Evolutionary conservation across 306 rosid genomes (phyloP), one percentile per base, ranked within the genome.

Genomic region (Adenanthera pavonina): DNA sequence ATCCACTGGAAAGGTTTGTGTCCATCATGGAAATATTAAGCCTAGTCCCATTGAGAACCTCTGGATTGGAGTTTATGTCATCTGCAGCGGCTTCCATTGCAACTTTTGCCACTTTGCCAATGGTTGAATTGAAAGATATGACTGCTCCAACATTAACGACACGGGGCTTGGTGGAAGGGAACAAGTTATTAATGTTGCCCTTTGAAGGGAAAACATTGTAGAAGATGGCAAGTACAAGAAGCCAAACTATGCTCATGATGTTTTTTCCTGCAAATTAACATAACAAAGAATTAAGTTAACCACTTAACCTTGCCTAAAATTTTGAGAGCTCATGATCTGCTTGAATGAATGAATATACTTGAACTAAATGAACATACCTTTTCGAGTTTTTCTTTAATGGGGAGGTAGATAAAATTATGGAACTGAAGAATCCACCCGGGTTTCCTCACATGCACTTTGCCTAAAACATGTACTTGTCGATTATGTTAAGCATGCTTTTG

Each of bases 91-190:
- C 77, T 48, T 81, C 62, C 17, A 90, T 80, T 12, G 92, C 90
- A 59, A 88, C 81, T 83, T 86, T 90, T 7, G 94, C 92, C 2
- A 90, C 86, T 53, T 75, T 85, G 0, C 90, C 92, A 75, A 86
- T 25, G 8, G 69, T 80, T 41, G 94, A 88, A 57, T 88, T 78
- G 69, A 88, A 86, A 34, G 86, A 83, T 52, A 90, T 25, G 47
- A 90, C 69, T 16, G 90, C 88, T 3, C 94, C 94, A 51, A 90
- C 52, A 73, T 88, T 90, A 67, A 86, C 85, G 3, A 46, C 59
- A 6, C 49, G 47, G 19, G 88, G 87, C 49, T 72, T 82, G 52
- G 78, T 9, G 3, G 74, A 74, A 56, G 62, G 19, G 12, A 52
- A 51, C 30, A 25, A 25, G 30, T 25, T 25, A 33, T 34, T 61